Evolutionary conservation across 1,284 basidiomycete genomes (phyloP), one percentile per base, ranked within the genome.

Genomic region (Ceratobasidium sp.): DNA sequence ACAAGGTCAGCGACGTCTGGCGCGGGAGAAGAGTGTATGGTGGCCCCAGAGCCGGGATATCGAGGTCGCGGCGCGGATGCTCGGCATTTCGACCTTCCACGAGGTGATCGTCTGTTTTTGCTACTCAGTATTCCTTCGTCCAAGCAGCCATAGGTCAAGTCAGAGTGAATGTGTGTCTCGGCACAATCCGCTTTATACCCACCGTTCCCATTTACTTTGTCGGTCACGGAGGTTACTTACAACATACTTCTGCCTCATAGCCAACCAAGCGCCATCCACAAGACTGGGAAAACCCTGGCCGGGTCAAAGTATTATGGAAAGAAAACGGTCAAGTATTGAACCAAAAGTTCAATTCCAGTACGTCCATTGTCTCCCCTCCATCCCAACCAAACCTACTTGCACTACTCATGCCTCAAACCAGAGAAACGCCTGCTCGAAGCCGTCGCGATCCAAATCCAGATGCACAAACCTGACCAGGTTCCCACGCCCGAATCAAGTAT

Each of bases 221-320:
- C 58, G 27, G n/a, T 43, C 39, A 22, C 39, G 49, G 22, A 51
- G 8, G 49, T 31, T 59, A n/a, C 39, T 62, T 49, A 74, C 8
- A 48, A 31, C 46, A 49, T 27, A 43, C 41, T 34, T 58, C 39
- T 61, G 34, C 14, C 27, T 13, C 22, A 19, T 75, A 84, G 82
- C 83, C 84, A 13, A 87, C 89, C 80, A 97, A 96, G 83, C 86
- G 88, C 37, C 96, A 98, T 80, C 96, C 96, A 6, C 88, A 94
- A 74, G 96, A 98, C 81, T 98, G 96, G 96, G 95, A 94, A 80
- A 98, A 98, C 81, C 95, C 95, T 0, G 95, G 95, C 13, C 88
- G 96, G 46, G 93, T 98, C 76, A 90, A 95, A 78, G 93, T 98
- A 39, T 92, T 94, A 79, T 92, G 95, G 87, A 91, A 92, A 84